These are phyloP conservation scores for Zea luxurians DNA, from an alignment of 176 grass and related monocot genomes.

Conservation along the genomic window DNA sequence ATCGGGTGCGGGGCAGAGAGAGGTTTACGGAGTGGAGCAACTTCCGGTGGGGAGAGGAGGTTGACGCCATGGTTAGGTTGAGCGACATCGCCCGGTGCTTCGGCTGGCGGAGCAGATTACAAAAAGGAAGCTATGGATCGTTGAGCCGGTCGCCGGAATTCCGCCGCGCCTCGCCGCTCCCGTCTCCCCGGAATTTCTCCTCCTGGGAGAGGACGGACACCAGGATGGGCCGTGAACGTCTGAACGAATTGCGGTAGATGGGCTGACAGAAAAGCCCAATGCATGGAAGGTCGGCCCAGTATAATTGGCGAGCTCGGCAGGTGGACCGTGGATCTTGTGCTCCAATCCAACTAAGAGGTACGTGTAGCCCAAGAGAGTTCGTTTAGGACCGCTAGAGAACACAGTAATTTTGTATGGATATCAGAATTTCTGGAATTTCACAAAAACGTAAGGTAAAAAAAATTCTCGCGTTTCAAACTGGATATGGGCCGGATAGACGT, in stretches of 20 bases:
- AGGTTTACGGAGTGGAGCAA: constrained; percentile 38
- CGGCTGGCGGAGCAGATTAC: background rate
- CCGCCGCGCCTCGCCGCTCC: background rate
- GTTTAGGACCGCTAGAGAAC: too few species aligned
- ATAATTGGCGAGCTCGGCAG: background rate
- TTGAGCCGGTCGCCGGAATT: constrained; percentile 16
- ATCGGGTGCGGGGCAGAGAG: background rate
- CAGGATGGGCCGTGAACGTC: background rate
- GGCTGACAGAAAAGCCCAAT: background rate
- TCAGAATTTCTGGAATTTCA: too few species aligned
- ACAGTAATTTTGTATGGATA: too few species aligned
- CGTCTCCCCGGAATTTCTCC: background rate
- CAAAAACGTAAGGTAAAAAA: too few species aligned
- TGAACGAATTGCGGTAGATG: background rate
- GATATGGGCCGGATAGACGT: background rate
- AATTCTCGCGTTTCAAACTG: background rate
- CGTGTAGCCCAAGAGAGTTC: background rate
- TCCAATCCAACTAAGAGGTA: background rate
- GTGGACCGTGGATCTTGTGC: too few species aligned
- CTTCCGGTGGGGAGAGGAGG: constrained; percentile 39
- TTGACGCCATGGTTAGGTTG: constrained; percentile 6
- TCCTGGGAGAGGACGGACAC: background rate
- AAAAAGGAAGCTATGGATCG: background rate
- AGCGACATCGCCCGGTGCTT: background rate
- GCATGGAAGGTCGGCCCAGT: background rate